These are phyloP conservation scores for Ilyonectria mors-panacis DNA, from an alignment of 2,329 filamentous ascomycete genomes.

Conservation along the genomic window DNA sequence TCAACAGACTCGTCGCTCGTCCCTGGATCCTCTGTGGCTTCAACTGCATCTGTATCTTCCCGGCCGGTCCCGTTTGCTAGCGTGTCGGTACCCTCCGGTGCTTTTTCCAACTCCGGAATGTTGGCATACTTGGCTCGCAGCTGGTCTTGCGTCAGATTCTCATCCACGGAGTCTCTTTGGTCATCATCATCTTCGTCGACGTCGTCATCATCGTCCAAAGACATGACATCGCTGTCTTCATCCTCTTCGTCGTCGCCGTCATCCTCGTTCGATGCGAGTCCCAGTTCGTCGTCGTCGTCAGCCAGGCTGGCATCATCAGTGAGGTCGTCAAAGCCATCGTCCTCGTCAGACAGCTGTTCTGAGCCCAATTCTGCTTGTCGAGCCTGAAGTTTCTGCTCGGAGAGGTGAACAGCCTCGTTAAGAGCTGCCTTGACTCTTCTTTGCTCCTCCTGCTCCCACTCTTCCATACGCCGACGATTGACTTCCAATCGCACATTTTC, in stretches of 20 bases:
- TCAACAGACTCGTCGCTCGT: conserved; percentile 77
- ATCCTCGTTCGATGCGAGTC: conserved; percentile 56
- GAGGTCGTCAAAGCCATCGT: conserved; percentile 61
- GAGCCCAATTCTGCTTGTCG: conserved; percentile 69
- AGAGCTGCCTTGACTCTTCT: conserved; percentile 76
- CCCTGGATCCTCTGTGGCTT: conserved; percentile 54
- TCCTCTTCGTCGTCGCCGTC: conserved; percentile 59
- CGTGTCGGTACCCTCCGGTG: conserved; percentile 46
- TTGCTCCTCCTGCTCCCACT: conserved; percentile 77
- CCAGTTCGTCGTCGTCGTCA: conserved; percentile 53
- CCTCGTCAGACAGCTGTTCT: conserved; percentile 63
- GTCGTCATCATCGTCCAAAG: conserved; percentile 74
- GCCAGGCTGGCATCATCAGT: conserved; percentile 62
- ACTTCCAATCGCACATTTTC: conserved; percentile 75
- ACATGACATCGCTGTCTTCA: conserved; percentile 68
- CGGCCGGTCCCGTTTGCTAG: conserved; percentile 37
- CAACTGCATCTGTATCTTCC: conserved; percentile 44
- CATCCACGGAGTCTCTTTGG: conserved; percentile 68
- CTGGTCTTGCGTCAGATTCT: conserved; percentile 78
- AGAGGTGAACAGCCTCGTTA: conserved; percentile 81
- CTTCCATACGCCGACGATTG: conserved; percentile 70
- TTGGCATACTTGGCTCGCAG: conserved; percentile 78
- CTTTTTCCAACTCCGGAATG: conserved; percentile 65
- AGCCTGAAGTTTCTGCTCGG: conserved; percentile 77
- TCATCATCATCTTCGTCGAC: conserved; percentile 72